Evolutionary conservation across 371 early-diverging fungal species (phyloP).

Genomic region (Mucor piriformis): DNA sequence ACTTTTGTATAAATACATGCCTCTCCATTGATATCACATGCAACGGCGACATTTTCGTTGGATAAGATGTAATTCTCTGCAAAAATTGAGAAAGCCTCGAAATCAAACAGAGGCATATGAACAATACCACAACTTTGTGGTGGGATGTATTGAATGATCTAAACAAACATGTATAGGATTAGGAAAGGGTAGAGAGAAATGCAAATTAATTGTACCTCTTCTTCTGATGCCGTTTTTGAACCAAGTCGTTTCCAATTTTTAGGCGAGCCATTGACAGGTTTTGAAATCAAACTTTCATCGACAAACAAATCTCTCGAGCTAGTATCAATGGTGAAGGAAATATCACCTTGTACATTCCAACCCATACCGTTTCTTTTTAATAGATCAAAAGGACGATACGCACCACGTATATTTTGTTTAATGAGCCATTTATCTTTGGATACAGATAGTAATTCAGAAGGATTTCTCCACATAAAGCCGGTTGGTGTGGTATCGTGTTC

Average conservation of each 20-base stretch:
- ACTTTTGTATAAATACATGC: constrained; percentile 28
- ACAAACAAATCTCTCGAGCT: constrained; percentile 41
- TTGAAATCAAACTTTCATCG: constrained; percentile 38
- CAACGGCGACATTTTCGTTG: constrained; percentile 47
- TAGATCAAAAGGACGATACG: constrained; percentile 49
- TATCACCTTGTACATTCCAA: constrained; percentile 75
- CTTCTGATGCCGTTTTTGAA: constrained; percentile 26
- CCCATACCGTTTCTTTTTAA: constrained; percentile 59
- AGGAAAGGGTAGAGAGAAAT: too few relatives aligned
- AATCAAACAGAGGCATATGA: constrained; percentile 71
- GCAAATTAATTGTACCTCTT: constrained; percentile 32
- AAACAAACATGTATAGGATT: neutral
- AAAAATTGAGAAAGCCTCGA: constrained; percentile 65
- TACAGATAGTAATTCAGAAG: constrained; percentile 70
- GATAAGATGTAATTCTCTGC: constrained; percentile 66
- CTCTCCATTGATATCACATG: constrained; percentile 73
- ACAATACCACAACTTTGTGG: constrained; percentile 66
- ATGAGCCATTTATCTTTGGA: constrained; percentile 80
- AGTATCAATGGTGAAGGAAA: constrained; percentile 67
- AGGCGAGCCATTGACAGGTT: constrained; percentile 19
- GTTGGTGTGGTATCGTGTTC: constrained; percentile 77
- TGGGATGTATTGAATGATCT: constrained; percentile 44
- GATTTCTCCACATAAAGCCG: constrained; percentile 71
- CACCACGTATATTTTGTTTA: constrained; percentile 54
- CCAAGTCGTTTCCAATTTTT: constrained; percentile 32